phyloP scores from a whole-genome alignment of 805 yeast genomes.

The Lipomyces chichibuensis region DNA sequence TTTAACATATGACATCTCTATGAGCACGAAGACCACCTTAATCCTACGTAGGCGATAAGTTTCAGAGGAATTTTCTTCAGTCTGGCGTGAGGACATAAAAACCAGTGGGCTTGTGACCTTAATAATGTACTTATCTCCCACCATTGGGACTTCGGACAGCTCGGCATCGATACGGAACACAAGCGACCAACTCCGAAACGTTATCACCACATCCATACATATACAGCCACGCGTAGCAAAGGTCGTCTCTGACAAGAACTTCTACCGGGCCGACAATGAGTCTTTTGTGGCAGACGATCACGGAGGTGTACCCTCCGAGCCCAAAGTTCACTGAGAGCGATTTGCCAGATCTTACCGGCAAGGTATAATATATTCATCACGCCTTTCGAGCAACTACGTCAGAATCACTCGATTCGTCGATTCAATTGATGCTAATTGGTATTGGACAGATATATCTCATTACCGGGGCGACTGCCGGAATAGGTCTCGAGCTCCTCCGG shows the following conservation, averaged over 20 bases:
- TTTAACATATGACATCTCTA: background rate
- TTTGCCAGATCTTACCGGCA: slow-evolving; percentile 28
- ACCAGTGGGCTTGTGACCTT: no score
- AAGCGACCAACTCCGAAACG: no score
- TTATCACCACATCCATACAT: background rate
- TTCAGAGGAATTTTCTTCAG: no score
- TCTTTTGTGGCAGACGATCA: slow-evolving; percentile 27
- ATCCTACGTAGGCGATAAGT: no score
- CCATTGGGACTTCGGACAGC: no score
- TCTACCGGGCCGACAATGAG: slow-evolving; percentile 9
- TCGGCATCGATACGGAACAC: no score
- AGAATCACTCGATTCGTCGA: background rate
- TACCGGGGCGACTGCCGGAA: slow-evolving; percentile 36
- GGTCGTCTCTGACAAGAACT: background rate
- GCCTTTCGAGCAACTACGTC: slow-evolving; percentile 1
- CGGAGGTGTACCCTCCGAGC: slow-evolving; percentile 30
- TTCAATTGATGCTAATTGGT: background rate
- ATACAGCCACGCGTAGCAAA: background rate
- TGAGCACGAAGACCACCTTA: no score
- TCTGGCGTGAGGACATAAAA: no score
- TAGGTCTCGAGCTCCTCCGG: slow-evolving; percentile 32
- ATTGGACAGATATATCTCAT: slow-evolving; percentile 18
- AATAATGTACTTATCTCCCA: no score
- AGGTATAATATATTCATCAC: slow-evolving; percentile 18
- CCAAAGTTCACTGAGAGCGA: slow-evolving; percentile 31